phyloP scores from a whole-genome alignment of 2,329 filamentous ascomycete genomes.

The Penicillium sp. region DNA sequence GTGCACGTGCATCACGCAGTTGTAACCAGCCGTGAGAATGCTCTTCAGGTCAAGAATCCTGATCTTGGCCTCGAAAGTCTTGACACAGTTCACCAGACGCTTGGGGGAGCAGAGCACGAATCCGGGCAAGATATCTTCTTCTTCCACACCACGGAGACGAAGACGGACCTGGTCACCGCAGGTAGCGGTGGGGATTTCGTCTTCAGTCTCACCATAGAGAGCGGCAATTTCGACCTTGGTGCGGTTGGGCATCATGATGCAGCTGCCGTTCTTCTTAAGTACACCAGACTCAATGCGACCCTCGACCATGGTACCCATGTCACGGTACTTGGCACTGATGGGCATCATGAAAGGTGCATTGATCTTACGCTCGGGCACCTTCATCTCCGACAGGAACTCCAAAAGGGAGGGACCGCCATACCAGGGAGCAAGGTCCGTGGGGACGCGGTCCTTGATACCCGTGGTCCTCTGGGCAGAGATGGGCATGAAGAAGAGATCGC shows the following conservation, averaged over 20 bases:
- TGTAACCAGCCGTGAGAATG: constrained; percentile 89
- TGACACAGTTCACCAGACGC: constrained; percentile 82
- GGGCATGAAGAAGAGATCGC: constrained; percentile 88
- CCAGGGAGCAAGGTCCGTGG: constrained; percentile 68
- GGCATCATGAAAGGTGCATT: constrained; percentile 99
- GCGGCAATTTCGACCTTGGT: constrained; percentile 71
- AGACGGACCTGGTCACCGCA: constrained; percentile 92
- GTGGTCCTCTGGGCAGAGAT: constrained; percentile 79
- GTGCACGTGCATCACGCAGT: constrained; percentile 95
- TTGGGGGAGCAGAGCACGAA: constrained; percentile 95
- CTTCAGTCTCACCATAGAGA: constrained; percentile 90
- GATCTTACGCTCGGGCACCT: constrained; percentile 83
- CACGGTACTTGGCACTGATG: constrained; percentile 87
- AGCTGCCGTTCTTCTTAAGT: constrained; percentile 74
- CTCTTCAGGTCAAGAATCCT: constrained; percentile 87
- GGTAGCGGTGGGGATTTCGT: constrained; percentile 70
- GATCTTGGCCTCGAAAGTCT: constrained; percentile 89
- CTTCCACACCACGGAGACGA: constrained; percentile 86
- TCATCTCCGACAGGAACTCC: constrained; percentile 91
- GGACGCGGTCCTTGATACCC: constrained; percentile 81
- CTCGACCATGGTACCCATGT: constrained; percentile 95
- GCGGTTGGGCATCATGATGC: constrained; percentile 94
- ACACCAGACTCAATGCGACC: constrained; percentile 97
- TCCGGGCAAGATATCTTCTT: constrained; percentile 90
- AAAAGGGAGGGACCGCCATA: constrained; percentile 82